Evolutionary conservation across 2,329 filamentous ascomycete genomes (phyloP), one percentile per base, ranked within the genome.

Genomic region (Fusarium annulatum): DNA sequence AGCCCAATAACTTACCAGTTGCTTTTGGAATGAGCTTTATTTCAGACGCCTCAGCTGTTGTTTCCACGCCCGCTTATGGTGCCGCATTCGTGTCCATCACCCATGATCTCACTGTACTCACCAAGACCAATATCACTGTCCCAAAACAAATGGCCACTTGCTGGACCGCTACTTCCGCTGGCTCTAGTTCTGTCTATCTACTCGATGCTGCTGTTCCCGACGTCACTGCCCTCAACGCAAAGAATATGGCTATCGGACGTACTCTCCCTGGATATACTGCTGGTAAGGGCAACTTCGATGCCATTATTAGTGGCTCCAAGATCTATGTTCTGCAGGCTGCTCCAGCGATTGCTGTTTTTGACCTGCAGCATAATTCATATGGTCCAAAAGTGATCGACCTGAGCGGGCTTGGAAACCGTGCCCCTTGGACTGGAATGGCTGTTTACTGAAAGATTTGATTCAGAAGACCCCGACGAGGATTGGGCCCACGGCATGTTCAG

Each of bases 201-300:
- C 41, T 67, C 12, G 64, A 67, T 28, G 63, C 23, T 0, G 64
- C 34, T 11, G 45, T 61, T 18, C 16, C 53, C 1, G 42, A 41
- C 7, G 21, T 67, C 8, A 23, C 41, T 30, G n/a, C 63, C 3
- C 45, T 67, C 7, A 33, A 52, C 12, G 38, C 23, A 1, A 28
- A 41, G 11, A 42, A 23, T 3, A 21, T 33, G 34, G 10, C 63
- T 1, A 36, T 53, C 1, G 28, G 33, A 5, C 21, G 41, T 5
- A 46, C 34, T 26, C 39, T 67, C 1, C 26, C 23, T 6, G 63
- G 63, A 2, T 67, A 48, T 7, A 7, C 33, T 19, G 15, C 33
- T 16, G 64, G 64, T 0, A 67, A 26, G 45, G 64, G 64, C 2
- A 67, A 53, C 14, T 61, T 67, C 7, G 64, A 67, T 16, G 63